Conservation (phyloP, 208 protist species). For the Wallacemonas sp. region DNA sequence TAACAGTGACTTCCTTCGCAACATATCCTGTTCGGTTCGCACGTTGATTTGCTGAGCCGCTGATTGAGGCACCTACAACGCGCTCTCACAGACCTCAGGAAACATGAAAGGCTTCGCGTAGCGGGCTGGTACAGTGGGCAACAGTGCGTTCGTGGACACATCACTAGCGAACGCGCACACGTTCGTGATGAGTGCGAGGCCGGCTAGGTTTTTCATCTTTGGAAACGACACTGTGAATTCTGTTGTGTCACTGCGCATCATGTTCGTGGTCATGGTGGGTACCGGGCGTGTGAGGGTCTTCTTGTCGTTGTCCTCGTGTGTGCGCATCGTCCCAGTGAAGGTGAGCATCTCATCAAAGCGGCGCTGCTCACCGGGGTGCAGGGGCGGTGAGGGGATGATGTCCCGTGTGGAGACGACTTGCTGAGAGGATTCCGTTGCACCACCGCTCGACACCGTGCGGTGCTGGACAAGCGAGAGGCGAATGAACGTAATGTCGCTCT, state of each 20-base stretch:
- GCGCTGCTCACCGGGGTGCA: conserved; percentile 4
- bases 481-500: background rate
- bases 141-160: background rate
- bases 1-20: too few relatives aligned
- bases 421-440: background rate
- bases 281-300: background rate
- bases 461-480: background rate
- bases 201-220: conserved; percentile 3
- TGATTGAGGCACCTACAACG: background rate
- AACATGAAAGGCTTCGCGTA: background rate
- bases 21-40: too few relatives aligned
- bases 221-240: background rate
- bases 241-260: background rate
- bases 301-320: conserved; percentile 6
- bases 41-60: too few relatives aligned
- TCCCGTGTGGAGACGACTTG: background rate
- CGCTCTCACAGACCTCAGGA: background rate
- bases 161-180: conserved; percentile 7
- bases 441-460: background rate
- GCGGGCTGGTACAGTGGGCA: background rate
- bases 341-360: background rate
- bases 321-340: background rate
- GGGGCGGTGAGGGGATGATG: background rate
- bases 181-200: background rate
- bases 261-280: conserved; percentile 4